Base-by-base conservation (phyloP, 2,329 filamentous ascomycete genomes). In the Tolypocladium tropicale region DNA sequence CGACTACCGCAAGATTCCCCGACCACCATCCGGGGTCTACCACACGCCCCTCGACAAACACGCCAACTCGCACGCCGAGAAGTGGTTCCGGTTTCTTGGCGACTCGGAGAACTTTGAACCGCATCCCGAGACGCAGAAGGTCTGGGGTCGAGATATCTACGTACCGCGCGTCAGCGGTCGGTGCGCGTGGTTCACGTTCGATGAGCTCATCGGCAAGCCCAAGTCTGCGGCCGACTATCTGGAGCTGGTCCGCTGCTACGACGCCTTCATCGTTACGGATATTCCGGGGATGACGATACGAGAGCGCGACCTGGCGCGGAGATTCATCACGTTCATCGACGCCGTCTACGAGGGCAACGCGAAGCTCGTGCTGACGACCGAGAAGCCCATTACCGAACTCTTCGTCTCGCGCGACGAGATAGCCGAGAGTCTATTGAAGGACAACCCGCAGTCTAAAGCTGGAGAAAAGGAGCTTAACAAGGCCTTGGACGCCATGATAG, bases 281-380 rank as follows among this genome's bases (percentile, higher is more conserved):
- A 85, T 97, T 1, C 94, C 94, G 0, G 89, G 87, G 6, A 97
- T 99, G 94, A 94, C 87, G 43, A 82, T 90, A 61, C 83, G 84
- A 55, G 84, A 91, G 66, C 84, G 94, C 23, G 94, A 99, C 73
- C 79, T 96, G 41, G 94, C 94, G 0, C 78, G 94, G 14, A 81
- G 94, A 6, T 96, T 99, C 72, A 99, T 99, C 69, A 99, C 93
- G 0, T 96, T 99, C 64, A 90, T 99, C 61, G 94, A 99, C 69
- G 93, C 94, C 6, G 87, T 96, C 5, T 99, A 99, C 68, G 94
- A 99, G 72, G 79, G 80, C 32, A 82, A 93, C 71, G 92, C 91
- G n/a, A 97, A 96, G 74, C 81, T 99, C 9, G 93, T 97, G 18
- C 81, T 99, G 56, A 99, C 94, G 0, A 92, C 89, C 3, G 90